phyloP scores from a whole-genome alignment of 1,139 yeast genomes.

The Pichia sp. region DNA sequence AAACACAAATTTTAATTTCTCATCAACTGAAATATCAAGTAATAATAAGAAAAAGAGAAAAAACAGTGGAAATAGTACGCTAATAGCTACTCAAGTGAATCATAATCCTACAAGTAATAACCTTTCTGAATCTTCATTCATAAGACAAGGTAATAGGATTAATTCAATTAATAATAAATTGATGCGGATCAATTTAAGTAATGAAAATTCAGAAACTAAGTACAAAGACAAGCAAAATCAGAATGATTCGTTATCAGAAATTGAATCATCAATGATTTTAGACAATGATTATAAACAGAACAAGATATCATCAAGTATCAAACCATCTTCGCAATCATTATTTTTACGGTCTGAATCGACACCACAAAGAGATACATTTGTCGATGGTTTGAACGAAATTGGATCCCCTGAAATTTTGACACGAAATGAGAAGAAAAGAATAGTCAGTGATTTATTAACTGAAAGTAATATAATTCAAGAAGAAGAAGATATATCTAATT shows the following conservation, averaged over 20 bases:
- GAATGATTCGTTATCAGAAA: conserved; percentile 11
- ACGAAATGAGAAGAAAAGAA: neutral
- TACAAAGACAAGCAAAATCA: neutral
- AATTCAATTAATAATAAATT: conserved; percentile 16
- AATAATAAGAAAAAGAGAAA: conserved; percentile 3
- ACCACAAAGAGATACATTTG: conserved; percentile 3
- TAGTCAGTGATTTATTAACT: neutral
- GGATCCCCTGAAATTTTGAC: conserved; percentile 2
- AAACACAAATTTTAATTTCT: neutral
- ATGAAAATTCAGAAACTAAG: neutral
- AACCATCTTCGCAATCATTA: conserved; percentile 1
- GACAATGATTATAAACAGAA: conserved; percentile 6
- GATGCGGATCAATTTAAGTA: conserved; percentile 15
- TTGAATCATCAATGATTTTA: conserved; percentile 12
- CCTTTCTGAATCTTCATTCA: conserved; percentile 3
- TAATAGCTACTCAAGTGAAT: neutral
- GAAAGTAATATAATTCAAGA: conserved; percentile 2
- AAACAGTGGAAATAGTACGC: conserved; percentile 2
- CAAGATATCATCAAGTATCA: neutral
- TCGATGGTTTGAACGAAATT: neutral
- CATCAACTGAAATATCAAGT: neutral
- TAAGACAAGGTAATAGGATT: conserved; percentile 14
- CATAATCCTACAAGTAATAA: neutral
- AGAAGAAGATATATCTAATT: conserved; percentile 5
- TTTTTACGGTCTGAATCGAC: conserved; percentile 11